Evolutionary conservation across 1,284 basidiomycete species (phyloP).

Genomic region (Cryptococcus sp.): DNA sequence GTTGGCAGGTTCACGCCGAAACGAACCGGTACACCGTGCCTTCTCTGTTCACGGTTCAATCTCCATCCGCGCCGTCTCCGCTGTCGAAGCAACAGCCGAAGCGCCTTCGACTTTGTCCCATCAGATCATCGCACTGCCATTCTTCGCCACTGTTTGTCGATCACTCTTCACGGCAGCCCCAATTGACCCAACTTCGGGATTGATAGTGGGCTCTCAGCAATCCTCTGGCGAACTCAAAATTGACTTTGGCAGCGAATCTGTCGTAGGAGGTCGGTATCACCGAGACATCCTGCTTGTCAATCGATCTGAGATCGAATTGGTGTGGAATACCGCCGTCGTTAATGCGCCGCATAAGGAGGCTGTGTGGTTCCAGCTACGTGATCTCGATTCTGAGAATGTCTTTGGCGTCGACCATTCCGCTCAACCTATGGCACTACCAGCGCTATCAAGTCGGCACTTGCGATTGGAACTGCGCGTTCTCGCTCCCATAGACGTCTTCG

Average conservation of each 20-base stretch:
- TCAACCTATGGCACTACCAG: conserved; percentile 45
- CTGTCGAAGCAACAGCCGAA: neutral
- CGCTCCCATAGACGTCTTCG: conserved; percentile 38
- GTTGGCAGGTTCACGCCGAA: neutral
- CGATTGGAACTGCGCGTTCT: conserved; percentile 39
- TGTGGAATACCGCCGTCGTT: conserved; percentile 46
- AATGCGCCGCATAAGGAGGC: conserved; percentile 41
- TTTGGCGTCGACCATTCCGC: conserved; percentile 46
- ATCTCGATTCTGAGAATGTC: conserved; percentile 51
- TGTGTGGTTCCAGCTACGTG: conserved; percentile 49
- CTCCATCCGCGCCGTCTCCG: conserved; percentile 35
- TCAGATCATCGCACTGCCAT: conserved; percentile 43
- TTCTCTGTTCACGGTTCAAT: conserved; percentile 50
- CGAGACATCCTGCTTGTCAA: conserved; percentile 50
- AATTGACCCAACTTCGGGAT: conserved; percentile 41
- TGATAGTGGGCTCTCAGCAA: conserved; percentile 35
- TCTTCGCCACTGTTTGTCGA: conserved; percentile 49
- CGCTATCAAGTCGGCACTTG: conserved; percentile 47
- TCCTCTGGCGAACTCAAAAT: conserved; percentile 38
- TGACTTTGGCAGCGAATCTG: conserved; percentile 47
- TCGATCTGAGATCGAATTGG: conserved; percentile 48
- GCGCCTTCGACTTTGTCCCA: conserved; percentile 8
- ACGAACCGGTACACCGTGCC: conserved; percentile 43
- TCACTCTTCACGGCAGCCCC: conserved; percentile 46
- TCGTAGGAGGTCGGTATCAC: conserved; percentile 42